phyloP scores from a whole-genome alignment of 225 moss, liverwort and hornwort species.

The Sphagnum contortum region DNA sequence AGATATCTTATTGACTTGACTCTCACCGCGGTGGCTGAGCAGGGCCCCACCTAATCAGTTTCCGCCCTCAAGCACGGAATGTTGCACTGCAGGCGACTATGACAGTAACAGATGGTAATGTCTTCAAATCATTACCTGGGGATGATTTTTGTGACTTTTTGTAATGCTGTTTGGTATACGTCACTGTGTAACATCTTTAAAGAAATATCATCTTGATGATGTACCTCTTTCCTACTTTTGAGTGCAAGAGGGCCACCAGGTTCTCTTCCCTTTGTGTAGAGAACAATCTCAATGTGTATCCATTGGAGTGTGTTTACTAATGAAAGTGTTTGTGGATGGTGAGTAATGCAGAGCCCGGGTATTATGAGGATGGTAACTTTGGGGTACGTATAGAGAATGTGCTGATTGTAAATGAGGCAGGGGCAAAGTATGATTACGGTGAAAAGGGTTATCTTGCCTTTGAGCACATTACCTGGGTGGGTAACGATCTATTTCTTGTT shows the following conservation, averaged over 20 bases:
- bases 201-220: no score
- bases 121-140: no score
- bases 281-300: no score
- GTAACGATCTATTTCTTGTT: neutral
- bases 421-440: conserved; percentile 65
- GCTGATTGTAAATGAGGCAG: conserved; percentile 64
- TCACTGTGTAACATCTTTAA: no score
- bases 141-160: no score
- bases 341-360: conserved; percentile 54
- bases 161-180: no score
- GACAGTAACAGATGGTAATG: conserved; percentile 74
- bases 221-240: no score
- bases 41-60: conserved; percentile 86
- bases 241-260: no score
- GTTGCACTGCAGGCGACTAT: conserved; percentile 75
- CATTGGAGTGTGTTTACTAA: no score
- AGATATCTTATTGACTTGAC: no score
- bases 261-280: no score
- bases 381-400: conserved; percentile 84
- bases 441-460: conserved; percentile 73
- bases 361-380: conserved; percentile 80
- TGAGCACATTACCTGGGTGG: conserved; percentile 80
- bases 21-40: neutral
- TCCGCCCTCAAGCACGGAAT: conserved; percentile 81
- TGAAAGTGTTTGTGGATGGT: neutral